Conservation (phyloP, 805 yeast species). For the Komagataella kurtzmanii region DNA sequence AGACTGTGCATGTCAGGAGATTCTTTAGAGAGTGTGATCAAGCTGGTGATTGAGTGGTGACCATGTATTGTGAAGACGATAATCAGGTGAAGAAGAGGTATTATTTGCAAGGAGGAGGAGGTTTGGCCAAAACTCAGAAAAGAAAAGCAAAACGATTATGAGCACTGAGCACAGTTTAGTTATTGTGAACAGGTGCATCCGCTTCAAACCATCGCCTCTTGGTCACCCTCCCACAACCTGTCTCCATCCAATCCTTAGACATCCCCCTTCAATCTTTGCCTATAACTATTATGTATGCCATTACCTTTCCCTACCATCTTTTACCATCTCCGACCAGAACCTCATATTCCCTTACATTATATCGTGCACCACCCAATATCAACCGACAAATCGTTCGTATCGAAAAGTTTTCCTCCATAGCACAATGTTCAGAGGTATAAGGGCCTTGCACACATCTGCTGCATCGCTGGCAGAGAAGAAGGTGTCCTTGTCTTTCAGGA, state of each 20-base stretch:
- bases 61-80: too few relatives aligned
- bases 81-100: background rate
- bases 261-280: slow-evolving; percentile 11
- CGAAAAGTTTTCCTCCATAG: background rate
- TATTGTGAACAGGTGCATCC: background rate
- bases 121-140: background rate
- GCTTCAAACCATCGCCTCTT: background rate
- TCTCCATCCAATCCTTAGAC: background rate
- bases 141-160: background rate
- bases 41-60: background rate
- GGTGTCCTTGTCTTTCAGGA: background rate
- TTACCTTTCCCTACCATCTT: slow-evolving; percentile 1
- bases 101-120: background rate
- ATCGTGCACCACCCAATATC: background rate
- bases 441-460: background rate
- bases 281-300: slow-evolving; percentile 9
- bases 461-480: background rate
- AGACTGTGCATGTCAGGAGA: background rate
- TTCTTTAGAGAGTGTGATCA: background rate
- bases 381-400: background rate
- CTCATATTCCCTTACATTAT: too few relatives aligned
- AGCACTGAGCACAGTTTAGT: background rate
- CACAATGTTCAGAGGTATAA: background rate
- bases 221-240: background rate
- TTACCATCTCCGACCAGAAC: too few relatives aligned